Evolutionary conservation across 225 moss, liverwort and hornwort genomes (phyloP), one percentile per base, ranked within the genome.

Genomic region (Physcomitrium patens): DNA sequence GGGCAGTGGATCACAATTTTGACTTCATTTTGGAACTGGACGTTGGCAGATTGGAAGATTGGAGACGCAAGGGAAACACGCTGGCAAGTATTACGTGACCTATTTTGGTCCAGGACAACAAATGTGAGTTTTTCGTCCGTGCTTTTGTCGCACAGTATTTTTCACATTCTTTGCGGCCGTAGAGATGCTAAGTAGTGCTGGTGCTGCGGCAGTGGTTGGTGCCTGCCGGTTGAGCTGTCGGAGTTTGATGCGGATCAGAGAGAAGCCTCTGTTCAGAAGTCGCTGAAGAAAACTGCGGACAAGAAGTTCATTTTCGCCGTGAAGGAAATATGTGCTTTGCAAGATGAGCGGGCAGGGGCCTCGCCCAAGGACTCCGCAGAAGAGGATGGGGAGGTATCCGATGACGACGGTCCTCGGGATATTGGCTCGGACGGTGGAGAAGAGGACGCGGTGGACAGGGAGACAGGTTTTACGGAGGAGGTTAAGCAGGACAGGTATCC

Each of bases 81-180:
- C 48, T 9, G 88, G 88, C 9, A 89, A 89, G 67, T 83, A 80
- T 67, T 86, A 83, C 55, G 88, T 89, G 54, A 89, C 70, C 14
- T 89, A 89, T 57, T 89, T 89, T 60, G 88, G 88, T 11, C 88
- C 88, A 23, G 85, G 81, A 28, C 78, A 86, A 67, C 88, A 89
- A 74, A 89, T 89, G 88, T 89, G 81, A 86, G 88, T 68, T 37
- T 77, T 60, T 50, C 19, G 12, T 58, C 16, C 71, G 50, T 51
- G 31, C 54, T 74, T 74, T 53, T 72, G 41, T 49, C 62, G 41
- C 65, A 16, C 70, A 41, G 11, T 65, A 4, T 18, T 18, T 37
- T 37, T 7, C 31, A 17, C 7, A 51, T 79, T n/a, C 16, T 58
- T 16, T 28, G 17, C 10, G 45, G 22, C 67, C 66, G 55, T 3